Base-by-base conservation (phyloP, 805 yeast genomes). In the Candida fluviatilis region DNA sequence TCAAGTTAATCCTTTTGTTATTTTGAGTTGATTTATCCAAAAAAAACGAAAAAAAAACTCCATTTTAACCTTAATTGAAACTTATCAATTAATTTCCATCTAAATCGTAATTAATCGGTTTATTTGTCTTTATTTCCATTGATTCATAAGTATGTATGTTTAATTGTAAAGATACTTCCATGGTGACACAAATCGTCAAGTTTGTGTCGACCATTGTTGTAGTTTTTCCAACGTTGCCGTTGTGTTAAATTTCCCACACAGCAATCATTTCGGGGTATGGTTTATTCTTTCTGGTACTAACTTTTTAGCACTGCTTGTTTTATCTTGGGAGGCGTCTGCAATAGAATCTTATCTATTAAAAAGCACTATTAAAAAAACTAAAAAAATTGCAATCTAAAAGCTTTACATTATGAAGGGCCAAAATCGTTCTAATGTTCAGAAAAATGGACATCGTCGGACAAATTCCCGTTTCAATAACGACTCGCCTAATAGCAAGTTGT, bases 401-500 rank as follows among this genome's bases (percentile, higher is more conserved):
- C n/a, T 31, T 4, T 17, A 23, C 25, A 36, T 18, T 23, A 55
- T 54, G 60, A 55, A 52, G 39, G 54, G 57, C 33, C 55, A 52
- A 34, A 45, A 40, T 41, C 51, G 55, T 38, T 31, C 41, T n/a
- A 40, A 35, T 29, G 39, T 29, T 17, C 41, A 33, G 35, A 40
- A 45, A 28, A 50, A 51, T 36, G 55, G 58, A 15, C 57, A 54
- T 36, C 60, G 60, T 37, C 55, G 58, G 34, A 34, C 55, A 19
- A 50, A 48, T 42, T 45, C 57, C 19, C 50, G 54, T 25, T 38
- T 34, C 38, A 38, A 36, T 35, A 38, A 38, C 28, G 38, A 41
- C 26, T 16, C 35, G 11, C 45, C 43, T 7, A 68, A 72, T 47
- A 86, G 82, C 47, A 69, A 85, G 39, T 62, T 81, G 39, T 53